Evolutionary conservation across 331 rosid species (phyloP), one percentile per base, ranked within the genome.

Genomic region (Quercus tomentella): DNA sequence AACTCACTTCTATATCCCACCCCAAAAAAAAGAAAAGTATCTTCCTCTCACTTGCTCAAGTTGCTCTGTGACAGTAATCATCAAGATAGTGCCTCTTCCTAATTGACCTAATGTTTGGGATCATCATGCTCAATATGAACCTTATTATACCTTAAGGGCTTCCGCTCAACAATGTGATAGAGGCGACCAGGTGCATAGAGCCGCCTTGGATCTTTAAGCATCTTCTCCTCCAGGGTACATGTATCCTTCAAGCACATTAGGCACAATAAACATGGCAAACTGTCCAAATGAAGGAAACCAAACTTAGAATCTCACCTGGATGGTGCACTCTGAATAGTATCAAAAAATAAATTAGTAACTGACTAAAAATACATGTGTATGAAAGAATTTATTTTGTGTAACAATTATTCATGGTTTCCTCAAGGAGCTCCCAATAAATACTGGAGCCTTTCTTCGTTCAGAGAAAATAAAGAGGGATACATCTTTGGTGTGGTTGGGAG

Each of bases 111-210:
- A 41, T 30, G 22, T 28, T n/a, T 6, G 70, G 43, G 21, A 16
- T 17, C 26, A 35, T 67, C 11, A 23, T 33, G 49, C 72, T 67
- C 72, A 67, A 67, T 67, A 67, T 67, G 25, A 33, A 67, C 74
- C 74, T 56, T 41, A 72, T 43, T 79, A 76, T 83, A 94, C 98
- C 97, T 94, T 85, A 94, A 91, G 76, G 98, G 98, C 82, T 90
- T 94, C 35, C 98, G 88, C 85, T 92, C 97, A 70, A 94, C 97
- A 71, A 94, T 92, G 83, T 94, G 98, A 85, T 94, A 94, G 61
- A 94, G 97, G 70, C 98, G 96, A 72, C 98, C 97, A 41, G 97
- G 97, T 56, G 97, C 98, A 57, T 94, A 92, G 49, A 92, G 89
- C 76, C 98, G 91, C 84, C 96, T 88, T 61, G 97, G 98, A 88